Evolutionary conservation across 2,329 filamentous ascomycete species (phyloP).

Genomic region (Fusarium torreyae): DNA sequence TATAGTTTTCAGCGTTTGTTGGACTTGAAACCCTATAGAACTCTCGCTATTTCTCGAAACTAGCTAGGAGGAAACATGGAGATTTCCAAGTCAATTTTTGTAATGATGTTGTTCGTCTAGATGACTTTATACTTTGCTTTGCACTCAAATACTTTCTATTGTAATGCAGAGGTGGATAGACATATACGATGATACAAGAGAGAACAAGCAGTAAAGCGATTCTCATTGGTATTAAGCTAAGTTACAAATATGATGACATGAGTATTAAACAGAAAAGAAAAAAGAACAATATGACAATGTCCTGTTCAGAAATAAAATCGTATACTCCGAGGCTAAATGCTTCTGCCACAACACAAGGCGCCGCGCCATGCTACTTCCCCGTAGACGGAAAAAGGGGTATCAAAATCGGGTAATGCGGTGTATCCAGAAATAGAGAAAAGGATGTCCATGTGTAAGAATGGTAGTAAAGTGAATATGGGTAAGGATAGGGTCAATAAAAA

Average conservation of each 20-base stretch:
- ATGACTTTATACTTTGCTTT: constrained; percentile 18
- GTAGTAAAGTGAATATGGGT: constrained; percentile 6
- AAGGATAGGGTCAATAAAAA: constrained; percentile 13
- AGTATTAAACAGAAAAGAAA: constrained; percentile 28
- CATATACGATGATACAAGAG: constrained; percentile 13
- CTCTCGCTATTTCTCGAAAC: constrained; percentile 17
- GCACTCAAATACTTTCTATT: constrained; percentile 21
- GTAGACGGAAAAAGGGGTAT: constrained; percentile 46
- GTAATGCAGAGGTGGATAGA: constrained; percentile 30
- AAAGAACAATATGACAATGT: constrained; percentile 15
- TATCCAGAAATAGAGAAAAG: constrained; percentile 25
- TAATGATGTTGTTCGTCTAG: constrained; percentile 39
- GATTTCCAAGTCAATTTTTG: constrained; percentile 30
- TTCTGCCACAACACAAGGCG: constrained; percentile 37
- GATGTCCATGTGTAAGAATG: not conserved
- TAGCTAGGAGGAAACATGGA: constrained; percentile 8
- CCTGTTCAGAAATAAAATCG: constrained; percentile 19
- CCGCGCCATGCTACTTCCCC: constrained; percentile 44
- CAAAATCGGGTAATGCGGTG: constrained; percentile 40
- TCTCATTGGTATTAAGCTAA: constrained; percentile 35
- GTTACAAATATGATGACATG: constrained; percentile 27
- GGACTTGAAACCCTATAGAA: constrained; percentile 19
- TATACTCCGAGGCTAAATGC: constrained; percentile 47
- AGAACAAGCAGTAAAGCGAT: constrained; percentile 8
- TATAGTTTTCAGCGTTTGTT: constrained; percentile 22